phyloP scores from a whole-genome alignment of 371 early-diverging fungal genomes.

The Cladochytrium tenue region DNA sequence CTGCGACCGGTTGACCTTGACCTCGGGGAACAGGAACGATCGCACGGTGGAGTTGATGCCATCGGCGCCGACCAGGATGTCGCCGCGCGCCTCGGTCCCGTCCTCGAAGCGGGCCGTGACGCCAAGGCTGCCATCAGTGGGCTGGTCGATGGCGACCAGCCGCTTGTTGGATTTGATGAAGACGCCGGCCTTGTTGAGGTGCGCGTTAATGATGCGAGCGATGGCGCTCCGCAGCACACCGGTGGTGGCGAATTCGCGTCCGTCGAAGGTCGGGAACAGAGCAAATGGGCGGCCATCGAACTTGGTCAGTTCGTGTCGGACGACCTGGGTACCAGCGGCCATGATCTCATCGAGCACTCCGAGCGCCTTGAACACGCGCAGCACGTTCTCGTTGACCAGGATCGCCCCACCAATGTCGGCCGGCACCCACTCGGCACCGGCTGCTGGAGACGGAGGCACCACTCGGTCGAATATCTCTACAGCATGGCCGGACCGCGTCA shows the following conservation, averaged over 20 bases:
- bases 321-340: neutral
- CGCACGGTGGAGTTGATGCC: slow-evolving; percentile 8
- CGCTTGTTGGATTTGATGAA: neutral
- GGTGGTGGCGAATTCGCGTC: neutral
- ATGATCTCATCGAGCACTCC: neutral
- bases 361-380: neutral
- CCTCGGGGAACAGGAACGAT: neutral
- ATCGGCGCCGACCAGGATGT: slow-evolving; percentile 25
- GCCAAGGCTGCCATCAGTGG: neutral
- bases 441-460: neutral
- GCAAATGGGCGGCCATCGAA: neutral
- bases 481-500: slow-evolving; percentile 13
- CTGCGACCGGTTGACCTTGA: neutral
- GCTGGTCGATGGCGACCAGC: slow-evolving; percentile 4
- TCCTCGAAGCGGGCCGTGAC: slow-evolving; percentile 16
- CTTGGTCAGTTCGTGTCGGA: neutral
- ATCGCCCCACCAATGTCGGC: slow-evolving; percentile 5
- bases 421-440: neutral
- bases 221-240: neutral
- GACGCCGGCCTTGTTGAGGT: neutral
- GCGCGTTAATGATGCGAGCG: neutral
- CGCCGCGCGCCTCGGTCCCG: slow-evolving; percentile 13
- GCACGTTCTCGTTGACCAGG: neutral
- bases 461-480: slow-evolving; percentile 11
- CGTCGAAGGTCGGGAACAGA: neutral